Evolutionary conservation across 441 rosid genomes (phyloP), one percentile per base, ranked within the genome.

Genomic region (Pelargonium myrrhifolium): DNA sequence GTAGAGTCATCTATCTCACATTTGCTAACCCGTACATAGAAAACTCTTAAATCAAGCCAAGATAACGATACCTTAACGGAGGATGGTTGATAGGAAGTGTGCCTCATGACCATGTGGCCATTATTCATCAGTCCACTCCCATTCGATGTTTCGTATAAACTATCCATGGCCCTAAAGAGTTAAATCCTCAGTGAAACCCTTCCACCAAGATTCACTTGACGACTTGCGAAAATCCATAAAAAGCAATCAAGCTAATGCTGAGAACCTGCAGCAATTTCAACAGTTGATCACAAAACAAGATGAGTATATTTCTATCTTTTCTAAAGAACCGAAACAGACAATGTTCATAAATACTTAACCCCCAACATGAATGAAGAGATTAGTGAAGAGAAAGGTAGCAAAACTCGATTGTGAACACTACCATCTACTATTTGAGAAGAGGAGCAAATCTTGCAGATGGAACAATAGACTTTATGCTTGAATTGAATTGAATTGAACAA

Each of bases 21-120:
- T 71, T 80, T 83, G 77, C 86, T 80, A 51, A 83, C 67, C 71
- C 87, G 82, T 21, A 84, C 86, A 73, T 81, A 86, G 69, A 86
- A 83, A 56, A 86, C 87, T 76, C 85, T 83, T 71, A 86, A 56
- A 76, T 84, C 87, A 0, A 86, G 81, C 75, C 85, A 82, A 64
- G 20, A 20, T 28, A 77, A 69, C 1, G 76, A 78, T 56, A 67
- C 79, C 69, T 76, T 79, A 62, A 75, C n/a, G 20, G 63, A 64
- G n/a, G n/a, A n/a, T 11, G 75, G 65, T 66, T 60, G 76, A 70
- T 68, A 74, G 42, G 72, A 65, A 60, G 67, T 49, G 68, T 66
- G 72, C 74, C 66, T 69, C 64, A 58, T 31, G 6, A 64, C 62
- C 62, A 49, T 66, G 21, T 66, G 61, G 12, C 69, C 62, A 51